Conservation (phyloP, 345 rosid species). For the Rhodamnia rubescens region DNA sequence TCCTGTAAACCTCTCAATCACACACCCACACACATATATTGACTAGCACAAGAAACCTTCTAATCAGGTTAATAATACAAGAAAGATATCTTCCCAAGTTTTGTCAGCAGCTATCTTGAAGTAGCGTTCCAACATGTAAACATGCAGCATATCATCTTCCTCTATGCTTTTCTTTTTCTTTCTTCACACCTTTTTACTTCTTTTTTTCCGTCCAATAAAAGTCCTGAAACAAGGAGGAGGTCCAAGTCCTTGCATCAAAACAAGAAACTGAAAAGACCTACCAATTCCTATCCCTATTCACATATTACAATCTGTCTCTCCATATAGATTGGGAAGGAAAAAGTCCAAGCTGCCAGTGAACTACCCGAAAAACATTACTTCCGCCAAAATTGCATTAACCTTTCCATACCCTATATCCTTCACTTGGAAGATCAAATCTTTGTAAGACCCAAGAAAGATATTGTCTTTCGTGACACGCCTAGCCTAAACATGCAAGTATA, state of each 20-base stretch:
- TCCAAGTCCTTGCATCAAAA: background rate
- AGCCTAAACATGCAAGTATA: background rate
- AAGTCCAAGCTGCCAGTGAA: background rate
- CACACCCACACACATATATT: background rate
- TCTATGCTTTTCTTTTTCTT: background rate
- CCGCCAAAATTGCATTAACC: background rate
- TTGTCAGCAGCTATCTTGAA: background rate
- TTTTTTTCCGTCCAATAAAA: background rate
- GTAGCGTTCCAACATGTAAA: background rate
- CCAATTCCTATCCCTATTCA: background rate
- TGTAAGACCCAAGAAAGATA: background rate
- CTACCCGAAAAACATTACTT: background rate
- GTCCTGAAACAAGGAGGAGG: background rate
- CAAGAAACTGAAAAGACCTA: background rate
- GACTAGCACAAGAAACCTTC: background rate
- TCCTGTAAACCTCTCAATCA: background rate
- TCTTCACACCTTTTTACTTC: background rate
- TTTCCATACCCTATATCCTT: background rate
- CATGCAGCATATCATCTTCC: background rate
- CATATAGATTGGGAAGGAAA: background rate
- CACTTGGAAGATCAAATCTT: background rate
- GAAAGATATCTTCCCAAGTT: background rate
- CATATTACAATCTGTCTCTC: background rate
- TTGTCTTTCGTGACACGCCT: background rate
- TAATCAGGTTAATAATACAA: background rate